phyloP scores from a whole-genome alignment of 192 early-diverging fungal genomes.

The Lobosporangium transversale region DNA sequence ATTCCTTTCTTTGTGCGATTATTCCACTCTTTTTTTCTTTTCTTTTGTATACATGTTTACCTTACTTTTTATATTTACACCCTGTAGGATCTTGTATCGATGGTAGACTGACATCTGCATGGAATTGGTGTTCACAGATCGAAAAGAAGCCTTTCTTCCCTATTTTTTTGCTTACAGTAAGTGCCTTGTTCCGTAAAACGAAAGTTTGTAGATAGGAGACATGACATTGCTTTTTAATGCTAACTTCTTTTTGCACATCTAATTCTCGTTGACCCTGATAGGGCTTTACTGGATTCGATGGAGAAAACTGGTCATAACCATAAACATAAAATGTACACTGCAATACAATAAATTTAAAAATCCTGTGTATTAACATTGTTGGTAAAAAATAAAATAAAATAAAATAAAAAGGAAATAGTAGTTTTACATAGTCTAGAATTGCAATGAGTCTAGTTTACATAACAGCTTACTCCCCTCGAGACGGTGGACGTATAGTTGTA shows the following conservation, averaged over 20 bases:
- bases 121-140: slow-evolving; percentile 90
- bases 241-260: neutral
- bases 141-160: slow-evolving; percentile 95
- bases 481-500: neutral
- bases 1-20: slow-evolving; percentile 1
- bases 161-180: slow-evolving; percentile 85
- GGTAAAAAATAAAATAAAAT: too few species aligned
- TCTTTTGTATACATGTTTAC: too few species aligned
- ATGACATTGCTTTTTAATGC: neutral
- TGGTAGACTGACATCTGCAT: slow-evolving; percentile 91
- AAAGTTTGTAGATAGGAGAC: too few species aligned
- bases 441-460: too few species aligned
- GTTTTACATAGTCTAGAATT: too few species aligned
- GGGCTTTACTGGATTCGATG: slow-evolving; percentile 85
- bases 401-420: too few species aligned
- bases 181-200: too few species aligned
- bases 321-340: too few species aligned
- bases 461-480: neutral
- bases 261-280: slow-evolving; percentile 19
- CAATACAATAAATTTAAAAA: too few species aligned
- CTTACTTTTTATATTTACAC: too few species aligned
- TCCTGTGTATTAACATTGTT: too few species aligned
- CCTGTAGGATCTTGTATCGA: slow-evolving; percentile 83
- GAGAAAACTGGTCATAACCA: slow-evolving; percentile 61
- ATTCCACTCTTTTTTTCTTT: too few species aligned